Evolutionary conservation across 1,139 yeast species (phyloP).

Genomic region (Meyerozyma elateridarum): DNA sequence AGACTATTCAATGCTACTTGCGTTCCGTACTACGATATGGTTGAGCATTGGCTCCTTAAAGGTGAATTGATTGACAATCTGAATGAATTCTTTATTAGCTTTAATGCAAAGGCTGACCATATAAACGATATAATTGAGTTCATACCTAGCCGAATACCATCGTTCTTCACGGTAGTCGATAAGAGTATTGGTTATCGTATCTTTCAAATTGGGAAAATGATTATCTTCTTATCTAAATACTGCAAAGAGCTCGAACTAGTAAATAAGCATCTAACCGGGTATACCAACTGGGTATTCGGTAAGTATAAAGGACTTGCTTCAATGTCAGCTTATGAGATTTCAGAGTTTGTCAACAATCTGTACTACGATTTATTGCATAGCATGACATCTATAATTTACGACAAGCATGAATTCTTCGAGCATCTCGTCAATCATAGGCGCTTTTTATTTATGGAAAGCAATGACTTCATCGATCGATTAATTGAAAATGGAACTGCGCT

Average conservation of each 20-base stretch:
- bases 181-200: constrained; percentile 47
- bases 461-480: constrained; percentile 71
- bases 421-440: constrained; percentile 62
- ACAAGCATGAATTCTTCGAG: constrained; percentile 44
- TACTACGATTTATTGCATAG: constrained; percentile 55
- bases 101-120: constrained; percentile 24
- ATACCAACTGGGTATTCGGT: constrained; percentile 25
- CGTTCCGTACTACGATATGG: constrained; percentile 58
- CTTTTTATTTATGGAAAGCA: constrained; percentile 65
- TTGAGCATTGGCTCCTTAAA: constrained; percentile 63
- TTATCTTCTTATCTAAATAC: constrained; percentile 60
- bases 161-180: constrained; percentile 41
- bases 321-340: constrained; percentile 26
- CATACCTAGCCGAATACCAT: constrained; percentile 48
- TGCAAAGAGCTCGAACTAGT: constrained; percentile 63
- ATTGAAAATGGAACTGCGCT: constrained; percentile 52
- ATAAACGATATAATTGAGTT: constrained; percentile 35
- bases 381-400: constrained; percentile 47
- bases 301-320: constrained; percentile 27
- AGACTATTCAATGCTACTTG: constrained; percentile 46
- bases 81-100: constrained; percentile 62
- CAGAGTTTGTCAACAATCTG: constrained; percentile 40
- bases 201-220: constrained; percentile 73
- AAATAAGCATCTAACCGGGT: constrained; percentile 37
- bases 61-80: constrained; percentile 59